Percentiles rank a stretch among this genome's conserved stretches.
Conservation (phyloP, 257 asterid genomes). For the Jasminum sambac region DNA sequence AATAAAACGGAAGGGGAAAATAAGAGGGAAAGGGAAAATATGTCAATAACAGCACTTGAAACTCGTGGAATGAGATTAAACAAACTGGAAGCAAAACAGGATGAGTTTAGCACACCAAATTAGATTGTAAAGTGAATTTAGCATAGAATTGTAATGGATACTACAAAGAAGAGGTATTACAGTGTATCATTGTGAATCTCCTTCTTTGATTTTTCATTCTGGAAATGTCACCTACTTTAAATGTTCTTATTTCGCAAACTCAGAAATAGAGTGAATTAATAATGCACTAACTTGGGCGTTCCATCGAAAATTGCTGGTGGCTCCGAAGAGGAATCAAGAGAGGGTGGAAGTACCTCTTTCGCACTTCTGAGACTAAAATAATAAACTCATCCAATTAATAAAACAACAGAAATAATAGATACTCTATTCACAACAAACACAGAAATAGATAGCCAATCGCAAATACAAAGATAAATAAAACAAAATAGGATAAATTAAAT, state of each 20-base stretch:
- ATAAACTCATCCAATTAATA: background rate
- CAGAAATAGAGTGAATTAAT: background rate
- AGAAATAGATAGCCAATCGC: too few relatives aligned
- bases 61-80: background rate
- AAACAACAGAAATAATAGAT: background rate
- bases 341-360: conserved; percentile 67
- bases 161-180: too few relatives aligned
- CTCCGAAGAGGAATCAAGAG: conserved; percentile 79
- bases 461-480: background rate
- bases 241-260: too few relatives aligned
- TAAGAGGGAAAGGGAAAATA: background rate
- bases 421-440: background rate
- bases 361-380: conserved; percentile 31
- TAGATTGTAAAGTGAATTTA: too few relatives aligned
- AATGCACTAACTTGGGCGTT: conserved; percentile 59
- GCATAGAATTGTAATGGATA: too few relatives aligned
- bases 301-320: conserved; percentile 85
- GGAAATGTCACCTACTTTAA: too few relatives aligned
- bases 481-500: background rate
- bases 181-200: too few relatives aligned
- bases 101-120: too few relatives aligned
- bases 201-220: too few relatives aligned
- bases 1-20: too few relatives aligned
- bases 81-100: too few relatives aligned
- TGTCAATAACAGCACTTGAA: background rate